Conservation (phyloP, 177 flowering plant species). For the Tripterygium wilfordii region DNA sequence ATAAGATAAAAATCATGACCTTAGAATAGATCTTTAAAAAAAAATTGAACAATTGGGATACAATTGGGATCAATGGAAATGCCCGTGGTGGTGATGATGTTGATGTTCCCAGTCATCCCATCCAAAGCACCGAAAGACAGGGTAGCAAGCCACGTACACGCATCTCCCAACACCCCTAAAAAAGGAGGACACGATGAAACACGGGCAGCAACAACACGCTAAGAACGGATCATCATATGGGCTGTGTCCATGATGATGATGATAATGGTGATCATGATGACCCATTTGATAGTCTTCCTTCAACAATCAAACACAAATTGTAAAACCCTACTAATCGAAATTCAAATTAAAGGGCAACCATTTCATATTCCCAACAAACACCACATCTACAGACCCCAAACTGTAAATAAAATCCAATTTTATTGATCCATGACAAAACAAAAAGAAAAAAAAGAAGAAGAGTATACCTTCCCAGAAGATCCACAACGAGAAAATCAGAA, state of each 20-base stretch:
- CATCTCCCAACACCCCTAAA: conserved; percentile 34
- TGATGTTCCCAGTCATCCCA: conserved; percentile 25
- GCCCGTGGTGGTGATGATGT: conserved; percentile 22
- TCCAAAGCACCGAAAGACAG: conserved; percentile 42
- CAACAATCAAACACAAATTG: background rate
- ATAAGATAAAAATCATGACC: too few species aligned
- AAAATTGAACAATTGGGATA: too few species aligned
- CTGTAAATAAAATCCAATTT: too few species aligned
- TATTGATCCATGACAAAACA: too few species aligned
- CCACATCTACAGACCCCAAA: too few species aligned
- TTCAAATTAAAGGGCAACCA: too few species aligned
- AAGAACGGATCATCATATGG: conserved; percentile 20
- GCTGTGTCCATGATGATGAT: conserved; percentile 14
- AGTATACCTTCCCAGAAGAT: too few species aligned
- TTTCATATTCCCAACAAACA: too few species aligned
- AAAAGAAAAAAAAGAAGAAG: too few species aligned
- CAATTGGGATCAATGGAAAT: conserved; percentile 7
- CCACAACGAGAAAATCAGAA: too few species aligned
- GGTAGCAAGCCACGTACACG: conserved; percentile 30
- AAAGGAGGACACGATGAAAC: conserved; percentile 21
- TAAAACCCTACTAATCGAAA: background rate
- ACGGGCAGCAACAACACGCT: conserved; percentile 39
- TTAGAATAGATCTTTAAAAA: too few species aligned
- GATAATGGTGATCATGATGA: conserved; percentile 18
- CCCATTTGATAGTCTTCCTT: conserved; percentile 12